phyloP scores from a whole-genome alignment of 2,329 filamentous ascomycete species.

The Fusarium sp. region DNA sequence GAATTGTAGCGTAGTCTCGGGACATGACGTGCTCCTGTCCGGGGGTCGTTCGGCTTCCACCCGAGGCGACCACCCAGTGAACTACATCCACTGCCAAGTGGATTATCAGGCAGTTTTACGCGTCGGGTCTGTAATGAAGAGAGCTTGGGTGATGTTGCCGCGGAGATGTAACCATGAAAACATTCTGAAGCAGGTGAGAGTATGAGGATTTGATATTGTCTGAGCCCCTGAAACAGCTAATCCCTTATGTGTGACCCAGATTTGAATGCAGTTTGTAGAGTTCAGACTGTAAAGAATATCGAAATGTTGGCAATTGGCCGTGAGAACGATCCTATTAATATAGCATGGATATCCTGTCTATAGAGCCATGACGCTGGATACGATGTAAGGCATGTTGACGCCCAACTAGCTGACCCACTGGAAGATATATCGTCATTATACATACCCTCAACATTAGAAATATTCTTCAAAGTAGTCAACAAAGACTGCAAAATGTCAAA shows the following conservation, averaged over 20 bases:
- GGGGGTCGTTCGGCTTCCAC: slow-evolving; percentile 42
- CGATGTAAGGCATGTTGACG: slow-evolving; percentile 20
- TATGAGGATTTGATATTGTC: not conserved
- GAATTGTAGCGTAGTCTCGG: not conserved
- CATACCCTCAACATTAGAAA: not conserved
- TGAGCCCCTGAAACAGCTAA: slow-evolving; percentile 2
- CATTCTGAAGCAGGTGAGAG: not conserved
- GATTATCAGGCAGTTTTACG: slow-evolving; percentile 27
- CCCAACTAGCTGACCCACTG: slow-evolving; percentile 9
- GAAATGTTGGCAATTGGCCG: not conserved
- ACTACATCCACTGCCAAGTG: slow-evolving; percentile 37
- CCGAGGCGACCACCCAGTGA: slow-evolving; percentile 42
- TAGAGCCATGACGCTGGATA: not conserved
- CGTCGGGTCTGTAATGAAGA: slow-evolving; percentile 20
- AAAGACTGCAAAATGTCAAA: slow-evolving; percentile 7
- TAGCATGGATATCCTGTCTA: slow-evolving; percentile 10
- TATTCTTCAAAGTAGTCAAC: not conserved
- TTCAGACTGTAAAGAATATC: no score
- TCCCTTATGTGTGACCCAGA: not conserved
- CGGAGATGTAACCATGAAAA: slow-evolving; percentile 11
- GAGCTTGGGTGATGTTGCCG: not conserved
- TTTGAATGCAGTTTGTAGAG: not conserved
- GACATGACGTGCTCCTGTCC: slow-evolving; percentile 45
- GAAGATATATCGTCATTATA: not conserved
- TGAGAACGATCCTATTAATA: not conserved